Evolutionary conservation across 768 basidiomycete genomes (phyloP).

Genomic region (Mycena epipterygia): DNA sequence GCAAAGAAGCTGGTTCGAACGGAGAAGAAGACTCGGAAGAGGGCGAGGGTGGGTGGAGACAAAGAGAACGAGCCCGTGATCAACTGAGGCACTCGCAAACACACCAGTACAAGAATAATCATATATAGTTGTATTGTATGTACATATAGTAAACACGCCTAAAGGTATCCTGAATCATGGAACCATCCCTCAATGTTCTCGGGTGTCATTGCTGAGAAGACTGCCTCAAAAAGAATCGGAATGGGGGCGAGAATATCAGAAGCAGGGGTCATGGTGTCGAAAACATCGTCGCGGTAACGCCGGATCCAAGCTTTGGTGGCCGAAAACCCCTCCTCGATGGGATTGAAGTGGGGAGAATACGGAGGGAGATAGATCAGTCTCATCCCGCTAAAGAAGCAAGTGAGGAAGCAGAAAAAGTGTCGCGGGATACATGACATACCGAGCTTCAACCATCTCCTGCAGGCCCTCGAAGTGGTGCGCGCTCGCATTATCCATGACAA

Average conservation of each 20-base stretch:
- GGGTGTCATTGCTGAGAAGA: slow-evolving; percentile 38
- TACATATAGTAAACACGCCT: not conserved
- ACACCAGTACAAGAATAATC: not conserved
- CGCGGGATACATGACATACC: slow-evolving; percentile 13
- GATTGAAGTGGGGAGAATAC: slow-evolving; percentile 51
- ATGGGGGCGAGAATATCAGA: slow-evolving; percentile 23
- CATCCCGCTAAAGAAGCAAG: slow-evolving; percentile 28
- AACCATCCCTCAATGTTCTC: slow-evolving; percentile 41
- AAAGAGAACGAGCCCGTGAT: not conserved
- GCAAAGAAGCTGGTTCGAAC: slow-evolving; percentile 10
- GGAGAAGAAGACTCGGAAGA: slow-evolving; percentile 21
- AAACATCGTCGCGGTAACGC: slow-evolving; percentile 23
- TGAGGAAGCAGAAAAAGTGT: slow-evolving; percentile 1
- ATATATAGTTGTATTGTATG: not conserved
- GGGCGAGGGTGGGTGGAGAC: not conserved
- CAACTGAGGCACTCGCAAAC: slow-evolving; percentile 12
- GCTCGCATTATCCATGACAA: too few relatives aligned
- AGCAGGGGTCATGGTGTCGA: slow-evolving; percentile 31
- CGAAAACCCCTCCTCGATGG: slow-evolving; percentile 48
- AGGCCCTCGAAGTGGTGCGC: slow-evolving; percentile 45
- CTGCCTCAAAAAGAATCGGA: slow-evolving; percentile 35
- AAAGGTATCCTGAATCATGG: slow-evolving; percentile 41
- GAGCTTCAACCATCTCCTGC: slow-evolving; percentile 38
- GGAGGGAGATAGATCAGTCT: slow-evolving; percentile 45
- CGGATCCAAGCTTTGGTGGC: slow-evolving; percentile 43